Base-by-base conservation (phyloP, 2,329 filamentous ascomycete species). In the Stachybotrys chlorohalonatus region DNA sequence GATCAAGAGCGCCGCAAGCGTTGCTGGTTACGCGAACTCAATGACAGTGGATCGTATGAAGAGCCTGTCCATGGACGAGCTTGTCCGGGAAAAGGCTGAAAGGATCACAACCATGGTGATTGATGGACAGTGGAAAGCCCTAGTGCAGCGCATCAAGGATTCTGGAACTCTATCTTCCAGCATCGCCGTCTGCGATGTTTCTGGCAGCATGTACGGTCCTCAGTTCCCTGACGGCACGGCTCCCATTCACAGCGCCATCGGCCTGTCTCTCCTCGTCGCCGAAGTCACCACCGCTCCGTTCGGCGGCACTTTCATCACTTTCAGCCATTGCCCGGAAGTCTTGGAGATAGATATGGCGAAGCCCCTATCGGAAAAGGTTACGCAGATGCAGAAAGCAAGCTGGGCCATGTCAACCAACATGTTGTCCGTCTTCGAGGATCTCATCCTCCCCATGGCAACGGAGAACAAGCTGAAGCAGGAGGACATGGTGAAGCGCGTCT, bases 401-500 rank as follows among this genome's bases (percentile, higher is more conserved):
- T 82, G 75, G 75, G 68, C 66, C 6, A 65, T 66, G 60, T 77
- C 63, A 57, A 84, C 81, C 1, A 63, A 84, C 59, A 79, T 84
- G 54, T 70, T 74, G 6, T 71, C 76, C 24, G 80, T 83, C 5
- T 84, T 85, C 55, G 72, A 76, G 52, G 52, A 72, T 0, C 66
- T 83, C 1, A 75, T 84, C 50, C 73, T 84, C 0, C 79, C 79
- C 2, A 74, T 81, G 70, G 81, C 81, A 0, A 53, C 76, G 7
- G 49, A 70, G 50, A 71, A 81, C 58, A 72, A 78, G 11, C 60
- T 84, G 39, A 73, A 69, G 58, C 74, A 71, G 46, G 77, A 82
- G 53, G 75, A 84, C 46, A 84, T 85, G 80, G 74, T 84, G 15
- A 83, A 82, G 67, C 76, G 78, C 5, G 63, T 85, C 15, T 83